Evolutionary conservation across 2,329 filamentous ascomycete genomes (phyloP), one percentile per base, ranked within the genome.

Genomic region (Talaromyces sp.): DNA sequence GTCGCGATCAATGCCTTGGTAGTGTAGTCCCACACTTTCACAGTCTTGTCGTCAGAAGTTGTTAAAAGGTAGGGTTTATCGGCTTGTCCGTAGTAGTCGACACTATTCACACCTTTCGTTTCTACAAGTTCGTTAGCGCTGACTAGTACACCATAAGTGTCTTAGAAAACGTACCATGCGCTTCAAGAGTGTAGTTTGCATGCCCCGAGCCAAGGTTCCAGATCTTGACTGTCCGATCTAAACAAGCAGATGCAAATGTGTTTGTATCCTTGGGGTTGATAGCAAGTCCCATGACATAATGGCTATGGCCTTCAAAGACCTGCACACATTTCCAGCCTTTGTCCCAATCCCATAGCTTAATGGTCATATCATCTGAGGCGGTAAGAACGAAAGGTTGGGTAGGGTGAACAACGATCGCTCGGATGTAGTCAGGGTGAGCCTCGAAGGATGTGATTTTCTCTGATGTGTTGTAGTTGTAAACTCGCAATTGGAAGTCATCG

Each of bases 401-500:
- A 7, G 95, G 95, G 78, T 99, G 95, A 43, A 99, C 92, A 68
- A 90, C 92, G 72, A 99, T 97, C 60, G 95, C 93, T 73, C 95
- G 91, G 76, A 99, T 98, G 76, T 99, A 99, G 80, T 99, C 95
- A 67, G 95, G 95, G 77, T 99, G 95, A 60, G 93, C 94, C 82
- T 98, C 94, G 79, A 97, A 98, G 16, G 91, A 91, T 62, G 93
- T 94, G 74, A 98, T 95, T 86, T 97, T 98, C 81, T 99, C 95
- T 67, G 92, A 96, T 62, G 95, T 99, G 82, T 99, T 98, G 86
- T 98, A 99, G 83, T 99, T 98, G 86, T 97, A 96, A 69, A 96
- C 91, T 72, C 94, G 90, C 67, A 90, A 77, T 74, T 90, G 87
- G 82, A 96, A 99, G 82, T 97, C 92, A 82, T 96, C 92, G 71